A percentile compares a stretch with the other conserved stretches of the same genome.
Evolutionary conservation across 2,329 filamentous ascomycete genomes (phyloP).

Genomic region (Diaporthe citrichinensis): DNA sequence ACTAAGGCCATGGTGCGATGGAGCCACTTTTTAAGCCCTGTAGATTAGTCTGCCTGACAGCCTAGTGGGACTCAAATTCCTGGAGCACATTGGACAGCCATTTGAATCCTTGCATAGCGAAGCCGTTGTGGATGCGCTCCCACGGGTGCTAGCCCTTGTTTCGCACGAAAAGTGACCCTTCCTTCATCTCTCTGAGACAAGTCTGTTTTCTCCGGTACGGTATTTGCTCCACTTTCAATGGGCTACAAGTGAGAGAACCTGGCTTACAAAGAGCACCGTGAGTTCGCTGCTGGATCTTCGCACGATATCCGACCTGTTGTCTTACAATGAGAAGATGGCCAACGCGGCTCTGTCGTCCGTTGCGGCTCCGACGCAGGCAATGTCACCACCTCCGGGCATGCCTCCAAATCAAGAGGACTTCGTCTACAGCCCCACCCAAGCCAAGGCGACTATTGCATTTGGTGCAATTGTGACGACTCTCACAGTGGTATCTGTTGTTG

Average conservation of each 20-base stretch:
- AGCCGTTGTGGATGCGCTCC: background rate
- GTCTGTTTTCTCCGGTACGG: background rate
- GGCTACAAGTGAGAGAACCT: background rate
- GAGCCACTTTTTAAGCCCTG: constrained; percentile 4
- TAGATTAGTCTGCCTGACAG: background rate
- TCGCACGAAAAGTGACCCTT: constrained; percentile 1
- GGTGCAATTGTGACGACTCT: constrained; percentile 6
- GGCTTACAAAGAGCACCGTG: background rate
- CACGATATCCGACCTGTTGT: background rate
- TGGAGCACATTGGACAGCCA: constrained; percentile 5
- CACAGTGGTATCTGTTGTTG: constrained; percentile 6
- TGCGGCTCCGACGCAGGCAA: background rate
- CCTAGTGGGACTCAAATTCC: background rate
- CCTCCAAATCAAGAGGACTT: constrained; percentile 16
- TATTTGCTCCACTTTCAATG: background rate
- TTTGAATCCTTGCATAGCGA: background rate
- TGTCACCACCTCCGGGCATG: background rate
- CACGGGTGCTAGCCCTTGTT: background rate
- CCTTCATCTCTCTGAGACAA: constrained; percentile 6
- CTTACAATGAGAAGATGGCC: background rate
- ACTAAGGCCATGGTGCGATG: background rate
- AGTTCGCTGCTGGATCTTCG: background rate
- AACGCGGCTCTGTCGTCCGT: background rate
- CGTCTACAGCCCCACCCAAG: constrained; percentile 1
- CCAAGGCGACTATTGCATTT: constrained; percentile 1